Evolutionary conservation across 208 protist genomes (phyloP), one percentile per base, ranked within the genome.

Genomic region (Angomonas desouzai): DNA sequence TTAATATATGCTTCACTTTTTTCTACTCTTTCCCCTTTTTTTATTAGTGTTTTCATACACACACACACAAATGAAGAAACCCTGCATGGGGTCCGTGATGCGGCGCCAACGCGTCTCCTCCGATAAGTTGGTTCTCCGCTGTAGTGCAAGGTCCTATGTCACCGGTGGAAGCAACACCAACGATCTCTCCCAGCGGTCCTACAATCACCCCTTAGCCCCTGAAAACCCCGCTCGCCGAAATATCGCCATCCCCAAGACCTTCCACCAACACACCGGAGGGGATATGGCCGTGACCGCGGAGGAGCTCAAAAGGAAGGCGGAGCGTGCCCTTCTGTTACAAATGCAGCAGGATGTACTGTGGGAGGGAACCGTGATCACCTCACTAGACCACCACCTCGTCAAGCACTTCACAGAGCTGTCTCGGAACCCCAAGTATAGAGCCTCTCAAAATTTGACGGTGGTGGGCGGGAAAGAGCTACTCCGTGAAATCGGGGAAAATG

Each of bases 301-400:
- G 64, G 59, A 80, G 0, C 45, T 90, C 30, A 81, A 93, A 72
- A 83, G 77, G 51, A 61, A 69, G 27, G 89, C 86, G 23, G 84
- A 92, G 61, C 76, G 72, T 36, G 84, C 84, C 1, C 75, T 93
- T 9, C 68, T 92, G 2, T 64, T 77, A 1, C 81, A 90, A 33
- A 57, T 93, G 70, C 86, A 93, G 63, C 77, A 92, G 57, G 83
- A 93, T 36, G 76, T 96, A 3, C 81, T 96, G 27, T 96, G 89
- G 87, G 85, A 91, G 49, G 86, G 86, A 32, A 91, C 83, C 1
- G 85, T 96, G 2, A 79, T 96, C 33, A 71, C 85, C 64, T 73
- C 87, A 58, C 55, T 74, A n/a, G 62, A 77, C 57, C 79, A 96
- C 66, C 27, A 74, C 1, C 70, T 96, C 3, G 79, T 93, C 0